A percentile compares a stretch with the other conserved stretches of the same genome.
Conservation (phyloP, 495 filamentous ascomycete species). For the Aspergillus incahuasiensis region DNA sequence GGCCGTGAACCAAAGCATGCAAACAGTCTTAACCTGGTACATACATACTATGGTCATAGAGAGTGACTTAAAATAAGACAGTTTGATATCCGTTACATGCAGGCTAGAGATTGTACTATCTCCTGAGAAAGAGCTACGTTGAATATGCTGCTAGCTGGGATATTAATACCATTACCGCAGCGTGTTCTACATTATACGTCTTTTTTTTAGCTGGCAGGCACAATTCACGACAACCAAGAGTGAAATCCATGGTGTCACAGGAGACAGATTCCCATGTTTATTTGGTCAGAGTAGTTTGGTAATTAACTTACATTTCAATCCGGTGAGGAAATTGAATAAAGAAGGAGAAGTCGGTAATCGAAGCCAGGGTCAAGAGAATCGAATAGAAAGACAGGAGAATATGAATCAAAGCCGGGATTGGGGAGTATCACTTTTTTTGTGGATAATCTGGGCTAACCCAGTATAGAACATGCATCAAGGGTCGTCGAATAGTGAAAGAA, state of each 20-base stretch:
- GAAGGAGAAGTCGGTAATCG: constrained; percentile 23
- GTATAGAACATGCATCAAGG: constrained; percentile 27
- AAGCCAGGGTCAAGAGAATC: constrained; percentile 15
- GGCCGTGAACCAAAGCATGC: too few species aligned
- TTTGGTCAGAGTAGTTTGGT: constrained; percentile 9
- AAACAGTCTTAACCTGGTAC: too few species aligned
- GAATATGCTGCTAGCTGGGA: too few species aligned
- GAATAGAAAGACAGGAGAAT: constrained; percentile 16
- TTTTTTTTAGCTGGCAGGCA: too few species aligned
- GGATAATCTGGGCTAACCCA: constrained; percentile 18
- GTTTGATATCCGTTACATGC: too few species aligned
- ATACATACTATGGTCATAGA: too few species aligned
- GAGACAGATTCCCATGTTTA: constrained; percentile 7
- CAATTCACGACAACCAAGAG: neutral
- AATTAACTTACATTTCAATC: constrained; percentile 27
- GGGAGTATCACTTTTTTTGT: constrained; percentile 23
- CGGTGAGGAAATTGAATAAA: constrained; percentile 11
- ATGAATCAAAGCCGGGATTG: constrained; percentile 3
- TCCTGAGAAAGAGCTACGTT: too few species aligned
- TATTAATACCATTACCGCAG: too few species aligned
- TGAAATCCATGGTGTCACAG: constrained; percentile 2
- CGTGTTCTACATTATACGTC: too few species aligned
- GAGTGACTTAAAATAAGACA: too few species aligned
- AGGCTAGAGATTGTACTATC: neutral
- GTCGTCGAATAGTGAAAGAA: constrained; percentile 16